Conservation (phyloP, 139 green algal species). For the Coccomyxa sp. region DNA sequence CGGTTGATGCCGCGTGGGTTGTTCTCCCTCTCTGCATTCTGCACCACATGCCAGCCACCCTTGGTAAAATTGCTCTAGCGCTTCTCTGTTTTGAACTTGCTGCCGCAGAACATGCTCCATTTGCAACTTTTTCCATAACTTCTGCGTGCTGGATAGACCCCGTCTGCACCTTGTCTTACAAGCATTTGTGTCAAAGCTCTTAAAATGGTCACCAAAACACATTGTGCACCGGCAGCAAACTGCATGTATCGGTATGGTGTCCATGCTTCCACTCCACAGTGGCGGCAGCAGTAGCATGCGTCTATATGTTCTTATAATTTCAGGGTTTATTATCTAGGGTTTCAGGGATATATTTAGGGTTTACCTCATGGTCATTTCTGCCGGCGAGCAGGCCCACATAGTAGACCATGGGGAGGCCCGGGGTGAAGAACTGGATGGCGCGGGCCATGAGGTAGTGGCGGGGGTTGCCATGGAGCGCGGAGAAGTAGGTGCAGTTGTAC, state of each 20-base stretch:
- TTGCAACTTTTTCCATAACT: background rate
- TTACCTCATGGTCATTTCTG: constrained; percentile 24
- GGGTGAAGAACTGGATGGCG: constrained; percentile 51
- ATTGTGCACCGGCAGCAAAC: too few relatives aligned
- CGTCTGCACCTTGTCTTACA: too few relatives aligned
- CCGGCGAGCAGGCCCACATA: constrained; percentile 49
- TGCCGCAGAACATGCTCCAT: too few relatives aligned
- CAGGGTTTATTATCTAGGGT: too few relatives aligned
- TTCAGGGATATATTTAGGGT: background rate
- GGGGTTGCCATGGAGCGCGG: constrained; percentile 16
- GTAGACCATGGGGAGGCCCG: constrained; percentile 49
- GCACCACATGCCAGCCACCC: background rate
- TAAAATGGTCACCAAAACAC: too few relatives aligned
- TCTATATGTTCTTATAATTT: too few relatives aligned
- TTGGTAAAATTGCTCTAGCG: background rate
- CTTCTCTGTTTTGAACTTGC: too few relatives aligned
- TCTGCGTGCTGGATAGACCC: background rate
- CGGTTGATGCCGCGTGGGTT: constrained; percentile 35
- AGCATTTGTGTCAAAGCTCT: too few relatives aligned
- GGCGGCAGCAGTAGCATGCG: too few relatives aligned
- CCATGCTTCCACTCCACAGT: too few relatives aligned
- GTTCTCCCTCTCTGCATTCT: background rate
- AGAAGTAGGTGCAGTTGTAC: constrained; percentile 54
- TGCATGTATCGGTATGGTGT: too few relatives aligned
- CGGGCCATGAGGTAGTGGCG: constrained; percentile 39